Evolutionary conservation across 2,329 filamentous ascomycete genomes (phyloP), one percentile per base, ranked within the genome.

Genomic region (Coniella lustricola): DNA sequence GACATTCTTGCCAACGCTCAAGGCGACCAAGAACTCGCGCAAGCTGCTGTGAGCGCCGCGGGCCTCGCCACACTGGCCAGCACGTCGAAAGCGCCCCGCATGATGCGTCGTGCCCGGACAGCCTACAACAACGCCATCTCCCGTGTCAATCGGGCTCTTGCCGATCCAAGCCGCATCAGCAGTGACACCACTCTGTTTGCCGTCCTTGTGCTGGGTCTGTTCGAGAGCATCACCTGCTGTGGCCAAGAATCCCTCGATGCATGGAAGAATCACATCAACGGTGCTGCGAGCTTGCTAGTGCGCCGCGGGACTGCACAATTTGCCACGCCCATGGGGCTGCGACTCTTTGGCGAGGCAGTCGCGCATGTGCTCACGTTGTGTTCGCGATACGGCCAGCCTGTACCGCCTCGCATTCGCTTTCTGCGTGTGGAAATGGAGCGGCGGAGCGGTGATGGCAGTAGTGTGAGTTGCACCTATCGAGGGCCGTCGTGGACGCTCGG

Each of bases 261-360:
- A 3, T 66, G 62, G 62, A 54, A 51, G 21, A 59, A 58, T 16
- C 64, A 67, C 46, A 54, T 64, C 16, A 56, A 60, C 39, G 64
- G 64, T 3, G 63, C 62, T 2, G 57, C 57, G 22, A 57, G 59
- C 2, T 52, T 67, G 8, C 38, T 67, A n/a, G 54, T 52, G 12
- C 52, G 64, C 12, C 62, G 64, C 13, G 63, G 63, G 34, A 32
- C 31, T 14, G 49, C 38, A 9, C 49, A 51, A 17, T 51, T 51
- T 32, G 36, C 34, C 14, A 41, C 39, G 7, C 14, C 20, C 3
- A 25, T 47, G 7, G 49, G 49, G 18, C 40, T 29, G 16, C 39
- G 36, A 10, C 38, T 48, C 12, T 51, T 51, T 36, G 38, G 39
- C 20, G 49, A 51, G 45, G 34, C 45, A 4, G 21, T 51, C 13